These are phyloP conservation scores for Plasmodium knowlesi DNA, from an alignment of 169 alveolate genomes.

Conservation along the genomic window DNA sequence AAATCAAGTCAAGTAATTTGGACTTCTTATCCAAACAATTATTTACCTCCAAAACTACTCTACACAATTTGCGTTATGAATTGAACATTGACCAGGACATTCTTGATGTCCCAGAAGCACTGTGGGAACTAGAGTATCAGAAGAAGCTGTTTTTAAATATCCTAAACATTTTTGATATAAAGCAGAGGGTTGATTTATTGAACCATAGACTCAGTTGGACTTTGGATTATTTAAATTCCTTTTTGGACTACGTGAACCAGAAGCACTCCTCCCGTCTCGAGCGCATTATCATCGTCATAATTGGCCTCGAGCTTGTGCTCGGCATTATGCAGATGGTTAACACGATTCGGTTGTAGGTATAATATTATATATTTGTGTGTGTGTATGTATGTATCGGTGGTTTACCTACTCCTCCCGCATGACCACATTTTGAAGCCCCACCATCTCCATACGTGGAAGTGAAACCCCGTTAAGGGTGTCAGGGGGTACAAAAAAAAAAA, in stretches of 20 bases:
- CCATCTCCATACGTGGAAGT: too few relatives aligned
- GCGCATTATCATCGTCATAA: slow-evolving; percentile 79
- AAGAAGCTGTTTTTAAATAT: slow-evolving; percentile 74
- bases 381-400: not conserved
- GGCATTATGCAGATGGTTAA: slow-evolving; percentile 77
- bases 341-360: slow-evolving; percentile 8
- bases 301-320: slow-evolving; percentile 80
- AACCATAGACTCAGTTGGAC: slow-evolving; percentile 82
- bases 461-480: not conserved
- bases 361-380: not conserved
- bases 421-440: not conserved
- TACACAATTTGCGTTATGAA: slow-evolving; percentile 68
- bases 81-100: slow-evolving; percentile 77
- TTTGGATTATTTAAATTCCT: slow-evolving; percentile 81
- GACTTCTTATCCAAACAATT: slow-evolving; percentile 66
- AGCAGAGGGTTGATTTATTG: slow-evolving; percentile 80
- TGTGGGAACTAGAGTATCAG: slow-evolving; percentile 83
- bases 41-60: slow-evolving; percentile 63
- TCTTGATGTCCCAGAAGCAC: slow-evolving; percentile 78
- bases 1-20: slow-evolving; percentile 63
- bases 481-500: not conserved
- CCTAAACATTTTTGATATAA: slow-evolving; percentile 76
- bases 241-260: slow-evolving; percentile 81
- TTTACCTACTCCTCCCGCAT: not conserved
- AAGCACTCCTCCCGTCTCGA: slow-evolving; percentile 83